A percentile compares a stretch with the other conserved stretches of the same genome.
These are phyloP conservation scores for Verticillium isaacii DNA, from an alignment of 2,329 filamentous ascomycete species.

Conservation along the genomic window DNA sequence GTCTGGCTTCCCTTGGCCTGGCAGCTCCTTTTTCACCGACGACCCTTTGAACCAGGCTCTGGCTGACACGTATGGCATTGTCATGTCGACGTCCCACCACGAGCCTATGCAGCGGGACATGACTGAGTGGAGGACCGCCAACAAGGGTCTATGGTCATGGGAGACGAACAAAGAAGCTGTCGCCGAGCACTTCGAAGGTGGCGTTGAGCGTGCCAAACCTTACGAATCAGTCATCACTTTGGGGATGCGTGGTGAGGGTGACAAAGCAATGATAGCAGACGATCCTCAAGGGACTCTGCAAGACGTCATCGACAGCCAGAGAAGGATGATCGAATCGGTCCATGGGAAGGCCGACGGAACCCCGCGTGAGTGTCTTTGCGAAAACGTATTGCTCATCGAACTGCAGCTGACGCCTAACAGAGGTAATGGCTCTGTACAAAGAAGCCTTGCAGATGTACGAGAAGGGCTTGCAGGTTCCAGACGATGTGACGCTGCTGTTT, in stretches of 20 bases:
- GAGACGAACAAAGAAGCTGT: slow-evolving; percentile 50
- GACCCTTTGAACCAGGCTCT: slow-evolving; percentile 53
- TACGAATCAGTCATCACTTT: slow-evolving; percentile 56
- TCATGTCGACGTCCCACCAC: slow-evolving; percentile 60
- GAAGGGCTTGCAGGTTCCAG: slow-evolving; percentile 51
- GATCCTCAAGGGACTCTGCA: slow-evolving; percentile 48
- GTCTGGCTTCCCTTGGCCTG: slow-evolving; percentile 41
- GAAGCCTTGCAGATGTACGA: slow-evolving; percentile 62
- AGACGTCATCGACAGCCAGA: slow-evolving; percentile 50
- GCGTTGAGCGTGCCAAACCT: slow-evolving; percentile 46
- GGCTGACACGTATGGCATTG: slow-evolving; percentile 59
- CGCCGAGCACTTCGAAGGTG: slow-evolving; percentile 51
- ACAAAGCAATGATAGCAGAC: slow-evolving; percentile 43
- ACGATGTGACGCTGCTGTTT: slow-evolving; percentile 58
- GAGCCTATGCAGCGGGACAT: slow-evolving; percentile 61
- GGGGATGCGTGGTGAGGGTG: slow-evolving; percentile 56
- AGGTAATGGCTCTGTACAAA: slow-evolving; percentile 62
- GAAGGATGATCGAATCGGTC: slow-evolving; percentile 46
- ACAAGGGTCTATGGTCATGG: slow-evolving; percentile 55
- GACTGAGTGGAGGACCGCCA: slow-evolving; percentile 35
- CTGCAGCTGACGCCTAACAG: slow-evolving; percentile 19
- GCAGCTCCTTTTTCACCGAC: slow-evolving; percentile 57
- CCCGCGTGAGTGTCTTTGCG: slow-evolving; percentile 26
- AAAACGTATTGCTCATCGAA: neutral
- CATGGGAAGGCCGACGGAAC: slow-evolving; percentile 39